Conservation (phyloP, 176 grass and related monocot genomes). For the Thalia dealbata region DNA sequence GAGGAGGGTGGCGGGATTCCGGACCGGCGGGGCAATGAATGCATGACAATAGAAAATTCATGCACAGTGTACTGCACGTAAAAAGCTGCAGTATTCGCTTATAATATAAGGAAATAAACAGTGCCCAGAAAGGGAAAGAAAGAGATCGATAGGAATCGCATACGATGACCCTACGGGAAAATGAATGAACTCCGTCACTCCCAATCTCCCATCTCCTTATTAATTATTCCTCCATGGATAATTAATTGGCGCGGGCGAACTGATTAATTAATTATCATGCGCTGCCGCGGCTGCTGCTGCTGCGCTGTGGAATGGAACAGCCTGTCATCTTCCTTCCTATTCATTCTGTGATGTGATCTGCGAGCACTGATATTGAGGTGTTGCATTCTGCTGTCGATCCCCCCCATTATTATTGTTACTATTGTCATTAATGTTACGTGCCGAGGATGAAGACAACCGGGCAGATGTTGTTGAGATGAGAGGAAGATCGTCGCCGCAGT, state of each 20-base stretch:
- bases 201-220: too few relatives aligned
- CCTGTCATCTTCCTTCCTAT: background rate
- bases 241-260: too few relatives aligned
- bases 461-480: background rate
- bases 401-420: background rate
- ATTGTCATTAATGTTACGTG: background rate
- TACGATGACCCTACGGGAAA: background rate
- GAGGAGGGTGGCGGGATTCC: background rate
- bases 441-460: background rate
- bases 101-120: constrained; percentile 4
- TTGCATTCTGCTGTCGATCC: too few relatives aligned
- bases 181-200: too few relatives aligned
- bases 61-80: background rate
- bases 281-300: too few relatives aligned
- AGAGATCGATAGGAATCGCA: background rate
- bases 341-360: constrained; percentile 10
- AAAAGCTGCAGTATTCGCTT: constrained; percentile 12
- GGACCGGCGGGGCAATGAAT: constrained; percentile 9
- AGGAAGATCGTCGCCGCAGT: background rate
- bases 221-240: too few relatives aligned
- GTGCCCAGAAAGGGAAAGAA: background rate
- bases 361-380: constrained; percentile 6
- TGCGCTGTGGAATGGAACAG: background rate
- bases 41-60: constrained; percentile 7
- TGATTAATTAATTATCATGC: too few relatives aligned